Conservation (phyloP, 164 flowering plant genomes). For the Platanus orientalis region DNA sequence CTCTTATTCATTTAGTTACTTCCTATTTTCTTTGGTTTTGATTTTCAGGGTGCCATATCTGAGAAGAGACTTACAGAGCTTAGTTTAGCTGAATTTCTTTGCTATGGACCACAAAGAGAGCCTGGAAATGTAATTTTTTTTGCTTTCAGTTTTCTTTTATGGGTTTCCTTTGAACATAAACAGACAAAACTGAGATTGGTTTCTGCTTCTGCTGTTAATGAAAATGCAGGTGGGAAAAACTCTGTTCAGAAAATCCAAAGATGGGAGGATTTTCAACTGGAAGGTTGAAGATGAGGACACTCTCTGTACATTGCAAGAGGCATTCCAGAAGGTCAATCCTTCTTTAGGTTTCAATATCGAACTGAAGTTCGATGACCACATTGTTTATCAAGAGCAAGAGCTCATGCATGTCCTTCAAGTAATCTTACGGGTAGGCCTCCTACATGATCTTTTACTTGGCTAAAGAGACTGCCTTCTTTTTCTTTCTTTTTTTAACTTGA, state of each 20-base stretch:
- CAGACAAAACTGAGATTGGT: not conserved
- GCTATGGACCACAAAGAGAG: slow-evolving; percentile 76
- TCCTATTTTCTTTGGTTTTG: not conserved
- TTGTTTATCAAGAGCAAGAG: slow-evolving; percentile 46
- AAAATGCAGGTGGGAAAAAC: slow-evolving; percentile 41
- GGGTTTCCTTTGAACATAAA: not conserved
- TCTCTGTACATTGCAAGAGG: slow-evolving; percentile 78
- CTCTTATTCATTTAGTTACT: too few species aligned
- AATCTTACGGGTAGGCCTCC: slow-evolving; percentile 40
- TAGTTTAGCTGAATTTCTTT: slow-evolving; percentile 50
- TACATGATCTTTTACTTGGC: not conserved
- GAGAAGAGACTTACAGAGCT: slow-evolving; percentile 80
- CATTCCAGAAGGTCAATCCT: slow-evolving; percentile 61
- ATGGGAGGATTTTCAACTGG: slow-evolving; percentile 73
- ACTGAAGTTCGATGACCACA: slow-evolving; percentile 76
- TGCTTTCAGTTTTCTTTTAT: not conserved
- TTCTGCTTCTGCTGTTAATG: not conserved
- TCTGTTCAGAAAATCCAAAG: slow-evolving; percentile 63
- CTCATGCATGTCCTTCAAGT: slow-evolving; percentile 47
- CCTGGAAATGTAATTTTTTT: slow-evolving; percentile 20
- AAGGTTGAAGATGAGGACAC: slow-evolving; percentile 64
- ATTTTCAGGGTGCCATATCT: slow-evolving; percentile 51
- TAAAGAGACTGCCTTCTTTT: not conserved
- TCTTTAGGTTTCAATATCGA: slow-evolving; percentile 86
- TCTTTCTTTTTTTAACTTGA: not conserved